Evolutionary conservation across 768 basidiomycete species (phyloP).

Genomic region (Asterophora lycoperdoides): DNA sequence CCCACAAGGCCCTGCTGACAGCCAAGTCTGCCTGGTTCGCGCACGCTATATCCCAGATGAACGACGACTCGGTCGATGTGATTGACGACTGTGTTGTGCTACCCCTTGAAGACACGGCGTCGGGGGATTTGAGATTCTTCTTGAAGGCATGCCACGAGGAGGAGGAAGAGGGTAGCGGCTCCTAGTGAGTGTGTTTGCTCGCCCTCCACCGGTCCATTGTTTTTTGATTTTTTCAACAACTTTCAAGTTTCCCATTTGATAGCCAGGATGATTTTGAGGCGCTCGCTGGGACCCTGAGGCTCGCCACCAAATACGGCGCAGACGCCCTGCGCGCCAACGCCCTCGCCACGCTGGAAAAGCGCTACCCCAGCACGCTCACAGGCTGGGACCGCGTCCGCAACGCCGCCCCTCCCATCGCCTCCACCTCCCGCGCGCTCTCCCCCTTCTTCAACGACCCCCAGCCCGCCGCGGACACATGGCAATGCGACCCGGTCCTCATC

Average conservation of each 20-base stretch:
- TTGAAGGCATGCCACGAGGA: slow-evolving; percentile 5
- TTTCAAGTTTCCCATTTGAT: slow-evolving; percentile 9
- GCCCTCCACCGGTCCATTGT: neutral
- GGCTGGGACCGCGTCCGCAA: slow-evolving; percentile 12
- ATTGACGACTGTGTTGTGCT: slow-evolving; percentile 11
- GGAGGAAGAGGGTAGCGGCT: neutral
- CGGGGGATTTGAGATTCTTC: slow-evolving; percentile 10
- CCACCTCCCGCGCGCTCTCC: no score
- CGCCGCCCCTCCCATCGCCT: neutral
- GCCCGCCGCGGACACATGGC: slow-evolving; percentile 1
- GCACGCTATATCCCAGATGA: slow-evolving; percentile 6
- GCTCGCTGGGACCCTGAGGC: slow-evolving; percentile 10
- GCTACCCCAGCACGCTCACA: slow-evolving; percentile 14
- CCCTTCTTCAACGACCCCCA: no score
- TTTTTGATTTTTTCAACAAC: no score
- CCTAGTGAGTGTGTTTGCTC: neutral
- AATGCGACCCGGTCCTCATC: slow-evolving; percentile 11
- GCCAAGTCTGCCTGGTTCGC: slow-evolving; percentile 2
- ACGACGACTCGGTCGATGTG: slow-evolving; percentile 15
- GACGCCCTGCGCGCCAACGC: slow-evolving; percentile 10
- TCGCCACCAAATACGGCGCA: slow-evolving; percentile 11
- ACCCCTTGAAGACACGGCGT: neutral
- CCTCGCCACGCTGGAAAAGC: slow-evolving; percentile 10
- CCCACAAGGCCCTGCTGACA: slow-evolving; percentile 5
- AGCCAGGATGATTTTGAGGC: slow-evolving; percentile 4